Percentiles rank a stretch among this genome's conserved stretches.
Evolutionary conservation across 768 basidiomycete species (phyloP).

Genomic region (Termitomyces titanicus): DNA sequence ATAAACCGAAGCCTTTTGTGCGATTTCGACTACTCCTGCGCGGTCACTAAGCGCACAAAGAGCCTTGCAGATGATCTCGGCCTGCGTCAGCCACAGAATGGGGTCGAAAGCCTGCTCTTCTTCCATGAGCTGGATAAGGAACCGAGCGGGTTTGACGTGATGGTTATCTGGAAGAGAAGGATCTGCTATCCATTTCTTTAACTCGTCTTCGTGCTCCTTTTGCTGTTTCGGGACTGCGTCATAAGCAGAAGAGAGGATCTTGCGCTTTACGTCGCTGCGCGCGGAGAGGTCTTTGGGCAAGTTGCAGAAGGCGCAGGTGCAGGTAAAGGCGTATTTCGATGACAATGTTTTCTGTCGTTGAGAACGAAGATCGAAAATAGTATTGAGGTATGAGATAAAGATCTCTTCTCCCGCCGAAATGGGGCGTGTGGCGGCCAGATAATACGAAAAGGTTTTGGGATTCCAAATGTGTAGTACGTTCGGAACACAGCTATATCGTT

Average conservation of each 20-base stretch:
- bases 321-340: constrained; percentile 14
- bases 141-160: constrained; percentile 2
- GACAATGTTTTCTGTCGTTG: constrained; percentile 7
- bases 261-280: constrained; percentile 16
- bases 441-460: neutral
- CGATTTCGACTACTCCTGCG: constrained; percentile 12
- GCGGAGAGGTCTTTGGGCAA: constrained; percentile 9
- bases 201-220: constrained; percentile 2
- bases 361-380: neutral
- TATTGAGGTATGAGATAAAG: constrained; percentile 9
- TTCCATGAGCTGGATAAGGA: constrained; percentile 13
- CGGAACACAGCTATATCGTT: constrained; percentile 11
- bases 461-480: constrained; percentile 13
- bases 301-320: constrained; percentile 13
- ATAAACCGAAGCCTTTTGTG: constrained; percentile 12
- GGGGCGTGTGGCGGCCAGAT: constrained; percentile 12
- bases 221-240: neutral
- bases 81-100: constrained; percentile 10
- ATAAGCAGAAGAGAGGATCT: neutral
- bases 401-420: constrained; percentile 17
- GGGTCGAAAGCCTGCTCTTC: constrained; percentile 10
- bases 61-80: constrained; percentile 16
- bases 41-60: constrained; percentile 17
- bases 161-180: constrained; percentile 11
- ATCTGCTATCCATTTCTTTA: constrained; percentile 12